phyloP scores from a whole-genome alignment of 305 asterid species.

The Fraxinus latifolia region DNA sequence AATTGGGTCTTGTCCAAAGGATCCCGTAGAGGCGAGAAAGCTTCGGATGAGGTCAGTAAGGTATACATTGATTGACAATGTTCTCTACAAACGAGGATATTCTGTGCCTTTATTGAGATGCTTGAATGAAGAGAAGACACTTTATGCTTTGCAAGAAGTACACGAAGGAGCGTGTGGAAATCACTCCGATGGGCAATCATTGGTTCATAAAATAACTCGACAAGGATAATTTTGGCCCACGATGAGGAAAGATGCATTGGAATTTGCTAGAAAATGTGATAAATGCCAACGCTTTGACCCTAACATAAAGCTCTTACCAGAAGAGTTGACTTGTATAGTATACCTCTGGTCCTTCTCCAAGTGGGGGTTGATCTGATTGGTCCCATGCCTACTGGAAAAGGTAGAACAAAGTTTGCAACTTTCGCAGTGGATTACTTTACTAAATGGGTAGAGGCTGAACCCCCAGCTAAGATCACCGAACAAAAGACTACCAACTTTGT shows the following conservation, averaged over 20 bases:
- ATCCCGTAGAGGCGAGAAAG: no score
- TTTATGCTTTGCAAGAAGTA: no score
- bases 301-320: no score
- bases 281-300: background rate
- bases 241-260: background rate
- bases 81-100: no score
- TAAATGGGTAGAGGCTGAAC: background rate
- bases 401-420: background rate
- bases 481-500: background rate
- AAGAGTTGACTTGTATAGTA: no score
- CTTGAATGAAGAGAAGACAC: no score
- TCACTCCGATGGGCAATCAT: background rate
- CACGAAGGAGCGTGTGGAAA: background rate
- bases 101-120: no score
- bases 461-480: background rate
- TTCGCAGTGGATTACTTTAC: background rate
- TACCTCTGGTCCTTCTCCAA: background rate
- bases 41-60: no score
- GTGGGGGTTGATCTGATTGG: background rate
- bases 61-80: no score
- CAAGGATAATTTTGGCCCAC: background rate
- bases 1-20: no score
- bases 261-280: background rate
- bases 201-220: background rate
- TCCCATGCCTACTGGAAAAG: background rate